These are phyloP conservation scores for Zygotorulaspora florentina DNA, from an alignment of 805 yeast genomes.

Conservation along the genomic window DNA sequence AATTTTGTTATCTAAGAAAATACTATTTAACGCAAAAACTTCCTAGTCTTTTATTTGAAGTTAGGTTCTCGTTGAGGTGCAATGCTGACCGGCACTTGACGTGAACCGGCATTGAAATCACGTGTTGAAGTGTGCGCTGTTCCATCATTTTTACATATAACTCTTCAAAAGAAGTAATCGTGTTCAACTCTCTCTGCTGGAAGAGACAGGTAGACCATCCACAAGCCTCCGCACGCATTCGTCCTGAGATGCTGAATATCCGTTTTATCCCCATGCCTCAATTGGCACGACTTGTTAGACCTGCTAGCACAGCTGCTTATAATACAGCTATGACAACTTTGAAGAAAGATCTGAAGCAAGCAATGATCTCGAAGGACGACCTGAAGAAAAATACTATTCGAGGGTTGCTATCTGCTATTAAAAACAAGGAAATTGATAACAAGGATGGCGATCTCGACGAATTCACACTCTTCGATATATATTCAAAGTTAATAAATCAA, in stretches of 20 bases:
- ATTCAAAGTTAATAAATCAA: slow-evolving; percentile 45
- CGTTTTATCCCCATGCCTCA: neutral
- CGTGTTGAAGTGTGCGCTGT: neutral
- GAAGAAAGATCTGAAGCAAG: slow-evolving; percentile 43
- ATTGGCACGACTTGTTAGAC: slow-evolving; percentile 20
- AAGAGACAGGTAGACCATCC: too few relatives aligned
- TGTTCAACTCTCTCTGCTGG: too few relatives aligned
- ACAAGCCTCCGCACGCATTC: neutral
- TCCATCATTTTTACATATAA: neutral
- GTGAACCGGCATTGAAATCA: neutral
- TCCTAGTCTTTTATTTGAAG: too few relatives aligned
- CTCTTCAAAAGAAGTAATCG: too few relatives aligned
- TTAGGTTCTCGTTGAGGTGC: too few relatives aligned
- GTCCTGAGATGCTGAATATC: neutral
- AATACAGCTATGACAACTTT: slow-evolving; percentile 32
- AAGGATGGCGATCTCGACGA: slow-evolving; percentile 36
- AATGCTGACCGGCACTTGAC: too few relatives aligned
- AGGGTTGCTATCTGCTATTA: slow-evolving; percentile 40
- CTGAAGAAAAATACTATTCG: slow-evolving; percentile 43
- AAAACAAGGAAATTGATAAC: slow-evolving; percentile 42
- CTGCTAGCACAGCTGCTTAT: slow-evolving; percentile 37
- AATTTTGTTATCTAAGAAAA: too few relatives aligned
- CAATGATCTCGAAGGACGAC: slow-evolving; percentile 46
- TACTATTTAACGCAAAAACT: too few relatives aligned
- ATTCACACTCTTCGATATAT: slow-evolving; percentile 35